Conservation (phyloP, 768 basidiomycete species). For the Lentinula aciculospora region DNA sequence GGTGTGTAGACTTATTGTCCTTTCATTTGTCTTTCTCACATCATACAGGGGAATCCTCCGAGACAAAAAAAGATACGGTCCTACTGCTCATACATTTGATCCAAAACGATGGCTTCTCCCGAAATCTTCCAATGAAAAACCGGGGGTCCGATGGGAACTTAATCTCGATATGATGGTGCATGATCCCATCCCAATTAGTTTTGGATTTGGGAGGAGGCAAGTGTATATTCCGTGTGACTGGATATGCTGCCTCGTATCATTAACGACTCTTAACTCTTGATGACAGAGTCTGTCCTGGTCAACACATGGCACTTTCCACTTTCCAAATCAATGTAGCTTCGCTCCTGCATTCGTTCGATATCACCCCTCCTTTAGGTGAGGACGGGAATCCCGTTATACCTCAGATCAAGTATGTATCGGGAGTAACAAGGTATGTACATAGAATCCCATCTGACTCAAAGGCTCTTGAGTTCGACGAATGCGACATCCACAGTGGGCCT, state of each 20-base stretch:
- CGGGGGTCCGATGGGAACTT: background rate
- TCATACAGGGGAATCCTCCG: background rate
- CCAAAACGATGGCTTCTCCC: background rate
- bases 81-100: background rate
- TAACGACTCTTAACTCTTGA: too few relatives aligned
- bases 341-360: slow-evolving; percentile 24
- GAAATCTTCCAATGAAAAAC: background rate
- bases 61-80: background rate
- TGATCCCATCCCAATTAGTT: background rate
- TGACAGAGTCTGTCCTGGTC: slow-evolving; percentile 24
- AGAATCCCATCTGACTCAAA: background rate
- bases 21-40: background rate
- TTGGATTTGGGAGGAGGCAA: background rate
- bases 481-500: slow-evolving; percentile 9
- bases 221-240: too few relatives aligned
- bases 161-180: background rate
- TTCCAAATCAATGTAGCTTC: slow-evolving; percentile 23
- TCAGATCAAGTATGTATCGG: slow-evolving; percentile 17
- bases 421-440: background rate
- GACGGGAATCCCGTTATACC: slow-evolving; percentile 21
- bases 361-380: slow-evolving; percentile 20
- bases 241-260: too few relatives aligned
- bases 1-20: slow-evolving; percentile 14
- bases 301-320: slow-evolving; percentile 21
- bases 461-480: background rate